Percentiles rank a stretch among this genome's conserved stretches.
These are phyloP conservation scores for Cocos nucifera DNA, from an alignment of 176 grass and related monocot species.

Conservation along the genomic window DNA sequence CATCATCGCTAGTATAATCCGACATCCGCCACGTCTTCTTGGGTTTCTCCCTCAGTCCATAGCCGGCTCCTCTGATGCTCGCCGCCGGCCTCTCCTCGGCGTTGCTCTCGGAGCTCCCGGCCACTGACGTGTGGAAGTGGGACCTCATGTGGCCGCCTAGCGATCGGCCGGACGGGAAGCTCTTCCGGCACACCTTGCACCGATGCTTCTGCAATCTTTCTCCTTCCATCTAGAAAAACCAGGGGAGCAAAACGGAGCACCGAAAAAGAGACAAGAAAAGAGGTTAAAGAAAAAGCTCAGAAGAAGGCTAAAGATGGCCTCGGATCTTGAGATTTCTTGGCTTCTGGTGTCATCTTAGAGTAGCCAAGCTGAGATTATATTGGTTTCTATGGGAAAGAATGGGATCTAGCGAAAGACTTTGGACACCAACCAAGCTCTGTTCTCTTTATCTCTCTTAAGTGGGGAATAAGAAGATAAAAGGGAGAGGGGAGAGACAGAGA, in stretches of 20 bases:
- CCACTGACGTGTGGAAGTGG: background rate
- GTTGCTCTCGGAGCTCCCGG: background rate
- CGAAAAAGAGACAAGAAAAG: no score
- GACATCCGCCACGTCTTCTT: constrained; percentile 65
- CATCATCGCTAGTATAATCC: constrained; percentile 5
- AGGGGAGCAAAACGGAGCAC: background rate
- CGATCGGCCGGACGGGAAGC: constrained; percentile 6
- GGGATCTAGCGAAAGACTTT: no score
- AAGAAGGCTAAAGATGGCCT: no score
- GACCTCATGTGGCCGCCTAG: constrained; percentile 22
- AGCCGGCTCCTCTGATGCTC: constrained; percentile 2
- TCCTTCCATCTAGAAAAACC: background rate
- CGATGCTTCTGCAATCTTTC: background rate
- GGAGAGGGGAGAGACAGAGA: no score
- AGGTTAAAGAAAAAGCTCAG: no score
- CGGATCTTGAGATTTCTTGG: no score
- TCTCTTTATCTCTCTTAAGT: no score
- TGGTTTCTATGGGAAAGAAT: no score
- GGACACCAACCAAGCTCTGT: no score
- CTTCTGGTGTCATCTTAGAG: no score
- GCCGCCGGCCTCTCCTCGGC: background rate
- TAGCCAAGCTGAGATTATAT: no score
- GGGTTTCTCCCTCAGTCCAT: constrained; percentile 54
- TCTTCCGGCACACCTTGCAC: constrained; percentile 17
- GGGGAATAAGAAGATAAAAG: no score